Evolutionary conservation across 371 early-diverging fungal species (phyloP).

Genomic region (Rhizomucor miehei): DNA sequence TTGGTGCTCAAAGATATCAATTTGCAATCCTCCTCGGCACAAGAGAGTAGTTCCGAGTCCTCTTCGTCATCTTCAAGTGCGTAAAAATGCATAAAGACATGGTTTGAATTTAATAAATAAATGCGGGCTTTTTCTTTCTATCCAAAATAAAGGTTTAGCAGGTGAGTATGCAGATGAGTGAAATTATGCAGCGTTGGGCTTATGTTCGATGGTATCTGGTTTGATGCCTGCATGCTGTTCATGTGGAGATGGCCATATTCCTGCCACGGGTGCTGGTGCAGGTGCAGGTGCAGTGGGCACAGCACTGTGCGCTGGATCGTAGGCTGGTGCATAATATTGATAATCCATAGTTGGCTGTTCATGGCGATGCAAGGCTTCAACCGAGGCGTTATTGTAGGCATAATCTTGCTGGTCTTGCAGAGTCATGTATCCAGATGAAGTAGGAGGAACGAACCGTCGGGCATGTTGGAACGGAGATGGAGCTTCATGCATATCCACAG

Average conservation of each 20-base stretch:
- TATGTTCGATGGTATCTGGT: slow-evolving; percentile 68
- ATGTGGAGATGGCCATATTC: no score
- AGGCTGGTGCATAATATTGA: neutral
- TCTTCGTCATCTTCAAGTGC: neutral
- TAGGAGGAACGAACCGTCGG: slow-evolving; percentile 17
- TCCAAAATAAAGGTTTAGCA: neutral
- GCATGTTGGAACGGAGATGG: slow-evolving; percentile 11
- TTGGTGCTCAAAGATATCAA: slow-evolving; percentile 14
- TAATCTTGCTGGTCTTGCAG: slow-evolving; percentile 6
- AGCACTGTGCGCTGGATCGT: no score
- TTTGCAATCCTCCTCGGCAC: neutral
- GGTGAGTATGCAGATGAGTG: neutral
- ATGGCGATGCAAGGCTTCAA: neutral
- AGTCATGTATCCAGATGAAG: slow-evolving; percentile 11
- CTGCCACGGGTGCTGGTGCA: no score
- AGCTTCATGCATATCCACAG: slow-evolving; percentile 27
- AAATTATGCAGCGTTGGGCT: slow-evolving; percentile 80
- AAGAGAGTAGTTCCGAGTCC: neutral
- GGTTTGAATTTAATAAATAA: neutral
- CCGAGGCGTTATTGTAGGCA: neutral
- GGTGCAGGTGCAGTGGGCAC: no score
- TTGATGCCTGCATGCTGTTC: neutral
- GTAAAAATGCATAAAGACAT: neutral
- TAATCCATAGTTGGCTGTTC: neutral
- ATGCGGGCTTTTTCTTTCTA: neutral